A percentile compares a stretch with the other conserved stretches of the same genome.
Conservation (phyloP, 2,329 filamentous ascomycete species). For the Monosporascus sp. region DNA sequence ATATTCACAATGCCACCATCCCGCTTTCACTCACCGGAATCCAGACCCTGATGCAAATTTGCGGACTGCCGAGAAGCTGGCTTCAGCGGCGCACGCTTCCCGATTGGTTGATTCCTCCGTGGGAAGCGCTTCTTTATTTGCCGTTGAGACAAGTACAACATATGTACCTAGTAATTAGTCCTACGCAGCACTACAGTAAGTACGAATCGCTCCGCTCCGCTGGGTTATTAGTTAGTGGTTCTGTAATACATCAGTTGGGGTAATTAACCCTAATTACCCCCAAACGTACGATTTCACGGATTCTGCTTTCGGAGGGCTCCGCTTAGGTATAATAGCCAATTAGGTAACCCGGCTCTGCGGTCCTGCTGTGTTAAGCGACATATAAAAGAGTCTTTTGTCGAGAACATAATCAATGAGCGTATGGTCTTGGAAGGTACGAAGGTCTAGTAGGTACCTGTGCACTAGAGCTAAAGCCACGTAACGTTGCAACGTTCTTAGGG, state of each 20-base stretch:
- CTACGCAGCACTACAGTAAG: neutral
- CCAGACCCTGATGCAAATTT: neutral
- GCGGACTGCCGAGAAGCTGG: neutral
- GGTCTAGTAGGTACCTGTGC: neutral
- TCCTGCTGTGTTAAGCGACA: too few species aligned
- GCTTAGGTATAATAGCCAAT: too few species aligned
- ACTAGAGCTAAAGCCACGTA: neutral
- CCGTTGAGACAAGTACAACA: neutral
- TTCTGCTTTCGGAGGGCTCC: too few species aligned
- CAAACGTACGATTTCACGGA: too few species aligned
- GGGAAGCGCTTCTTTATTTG: neutral
- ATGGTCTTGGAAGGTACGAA: neutral
- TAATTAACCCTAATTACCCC: too few species aligned
- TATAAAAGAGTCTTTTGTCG: too few species aligned
- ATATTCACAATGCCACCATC: neutral
- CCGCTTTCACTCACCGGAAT: neutral
- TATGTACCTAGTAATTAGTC: neutral
- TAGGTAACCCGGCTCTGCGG: too few species aligned
- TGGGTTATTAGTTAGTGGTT: too few species aligned
- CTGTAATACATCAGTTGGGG: too few species aligned
- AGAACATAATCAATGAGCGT: too few species aligned
- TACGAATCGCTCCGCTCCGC: too few species aligned
- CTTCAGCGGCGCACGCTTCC: neutral
- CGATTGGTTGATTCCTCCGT: neutral
- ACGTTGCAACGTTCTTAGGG: neutral